phyloP scores from a whole-genome alignment of 2,329 filamentous ascomycete genomes.

The Lachnellula subtilissima region DNA sequence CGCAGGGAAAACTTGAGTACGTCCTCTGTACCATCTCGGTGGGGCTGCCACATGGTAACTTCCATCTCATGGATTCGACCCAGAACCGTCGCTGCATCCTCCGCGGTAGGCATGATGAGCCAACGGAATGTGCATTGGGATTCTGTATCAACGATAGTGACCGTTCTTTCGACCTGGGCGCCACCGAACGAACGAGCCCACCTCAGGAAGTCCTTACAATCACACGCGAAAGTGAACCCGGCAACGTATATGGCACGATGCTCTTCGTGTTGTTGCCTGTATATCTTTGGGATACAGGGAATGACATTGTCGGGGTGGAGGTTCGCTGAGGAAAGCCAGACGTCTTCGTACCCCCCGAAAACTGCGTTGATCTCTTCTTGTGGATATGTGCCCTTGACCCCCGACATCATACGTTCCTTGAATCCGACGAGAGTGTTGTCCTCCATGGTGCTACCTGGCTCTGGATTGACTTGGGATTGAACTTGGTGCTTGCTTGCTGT shows the following conservation, averaged over 20 bases:
- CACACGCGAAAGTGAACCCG: constrained; percentile 11
- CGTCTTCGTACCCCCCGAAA: constrained; percentile 7
- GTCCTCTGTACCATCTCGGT: not conserved
- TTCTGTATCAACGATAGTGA: constrained; percentile 16
- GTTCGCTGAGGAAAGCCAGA: constrained; percentile 12
- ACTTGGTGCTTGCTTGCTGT: not conserved
- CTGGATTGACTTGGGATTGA: not conserved
- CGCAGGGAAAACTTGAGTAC: not conserved
- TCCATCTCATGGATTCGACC: constrained; percentile 11
- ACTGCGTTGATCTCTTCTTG: not conserved
- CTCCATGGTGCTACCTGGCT: not conserved
- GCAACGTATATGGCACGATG: constrained; percentile 19
- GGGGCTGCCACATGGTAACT: not conserved
- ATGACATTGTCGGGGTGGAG: constrained; percentile 6
- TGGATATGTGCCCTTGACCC: not conserved
- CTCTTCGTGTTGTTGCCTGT: constrained; percentile 12
- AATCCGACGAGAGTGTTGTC: not conserved
- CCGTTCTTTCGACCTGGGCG: constrained; percentile 14
- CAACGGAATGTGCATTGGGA: constrained; percentile 22
- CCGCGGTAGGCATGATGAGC: constrained; percentile 19
- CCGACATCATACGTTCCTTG: not conserved
- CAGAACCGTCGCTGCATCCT: constrained; percentile 13
- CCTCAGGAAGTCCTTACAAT: constrained; percentile 3
- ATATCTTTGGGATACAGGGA: constrained; percentile 19
- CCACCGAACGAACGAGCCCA: constrained; percentile 9